A percentile compares a stretch with the other conserved stretches of the same genome.
These are phyloP conservation scores for Panaeolus papilionaceus DNA, from an alignment of 768 basidiomycete species.

Conservation along the genomic window DNA sequence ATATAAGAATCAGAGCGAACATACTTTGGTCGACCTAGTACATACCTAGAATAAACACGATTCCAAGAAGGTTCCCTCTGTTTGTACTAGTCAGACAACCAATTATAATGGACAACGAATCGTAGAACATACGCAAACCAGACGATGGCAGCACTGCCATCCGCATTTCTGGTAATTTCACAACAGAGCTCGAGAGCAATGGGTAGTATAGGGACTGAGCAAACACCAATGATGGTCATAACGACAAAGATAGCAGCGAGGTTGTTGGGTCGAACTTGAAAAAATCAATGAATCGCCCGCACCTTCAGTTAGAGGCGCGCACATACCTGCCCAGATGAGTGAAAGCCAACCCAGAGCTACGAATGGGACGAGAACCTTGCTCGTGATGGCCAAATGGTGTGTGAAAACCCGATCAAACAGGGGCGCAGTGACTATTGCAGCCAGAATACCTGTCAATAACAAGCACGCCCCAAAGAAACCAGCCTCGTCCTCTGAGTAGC, in stretches of 20 bases:
- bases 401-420: slow-evolving; percentile 87
- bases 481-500: slow-evolving; percentile 69
- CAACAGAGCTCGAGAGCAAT: slow-evolving; percentile 79
- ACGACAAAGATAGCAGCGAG: slow-evolving; percentile 65
- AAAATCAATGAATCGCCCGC: slow-evolving; percentile 1
- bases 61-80: slow-evolving; percentile 71
- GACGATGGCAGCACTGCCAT: slow-evolving; percentile 75
- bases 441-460: slow-evolving; percentile 72
- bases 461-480: slow-evolving; percentile 75
- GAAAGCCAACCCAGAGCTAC: slow-evolving; percentile 71
- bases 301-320: neutral
- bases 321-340: slow-evolving; percentile 81
- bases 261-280: slow-evolving; percentile 67
- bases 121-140: slow-evolving; percentile 69
- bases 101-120: neutral
- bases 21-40: neutral
- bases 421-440: slow-evolving; percentile 72
- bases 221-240: slow-evolving; percentile 70
- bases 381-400: slow-evolving; percentile 64
- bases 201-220: slow-evolving; percentile 74
- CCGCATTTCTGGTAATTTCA: slow-evolving; percentile 81
- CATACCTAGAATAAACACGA: slow-evolving; percentile 69
- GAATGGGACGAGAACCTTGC: slow-evolving; percentile 66
- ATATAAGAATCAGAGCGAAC: neutral
- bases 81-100: neutral